Conservation (phyloP, 2,329 filamentous ascomycete species). For the Ceratocystis cacaofunesta region DNA sequence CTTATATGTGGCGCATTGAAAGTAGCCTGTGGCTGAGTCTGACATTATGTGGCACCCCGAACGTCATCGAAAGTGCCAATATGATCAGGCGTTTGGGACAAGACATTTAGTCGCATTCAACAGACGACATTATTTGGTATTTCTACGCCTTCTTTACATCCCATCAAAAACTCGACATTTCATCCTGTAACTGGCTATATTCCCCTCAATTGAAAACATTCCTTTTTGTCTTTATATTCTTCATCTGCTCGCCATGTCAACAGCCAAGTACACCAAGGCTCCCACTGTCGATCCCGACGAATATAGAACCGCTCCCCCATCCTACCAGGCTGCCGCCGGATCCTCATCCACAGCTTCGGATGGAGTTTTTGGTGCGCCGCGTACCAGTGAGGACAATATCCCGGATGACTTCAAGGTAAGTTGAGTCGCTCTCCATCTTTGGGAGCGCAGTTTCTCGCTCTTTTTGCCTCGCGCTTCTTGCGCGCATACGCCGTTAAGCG, state of each 20-base stretch:
- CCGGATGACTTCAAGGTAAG: slow-evolving; percentile 91
- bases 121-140: not conserved
- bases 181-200: not conserved
- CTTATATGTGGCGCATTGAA: not conserved
- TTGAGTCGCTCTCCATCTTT: not conserved
- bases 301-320: slow-evolving; percentile 68
- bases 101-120: not conserved
- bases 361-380: slow-evolving; percentile 47
- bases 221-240: not conserved
- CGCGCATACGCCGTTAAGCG: not conserved
- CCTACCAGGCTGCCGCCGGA: slow-evolving; percentile 43
- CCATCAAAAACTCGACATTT: not conserved
- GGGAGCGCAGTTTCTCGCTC: not conserved
- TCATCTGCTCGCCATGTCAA: slow-evolving; percentile 41
- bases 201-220: not conserved
- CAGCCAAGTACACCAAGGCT: slow-evolving; percentile 68
- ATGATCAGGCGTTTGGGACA: not conserved
- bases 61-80: slow-evolving; percentile 5
- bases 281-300: slow-evolving; percentile 77
- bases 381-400: slow-evolving; percentile 75
- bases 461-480: not conserved
- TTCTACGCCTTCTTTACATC: not conserved
- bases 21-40: not conserved
- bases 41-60: not conserved
- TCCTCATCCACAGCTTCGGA: slow-evolving; percentile 42